Conservation (phyloP, 73 alveolate genomes). For the Paramecium pentaurelia region DNA sequence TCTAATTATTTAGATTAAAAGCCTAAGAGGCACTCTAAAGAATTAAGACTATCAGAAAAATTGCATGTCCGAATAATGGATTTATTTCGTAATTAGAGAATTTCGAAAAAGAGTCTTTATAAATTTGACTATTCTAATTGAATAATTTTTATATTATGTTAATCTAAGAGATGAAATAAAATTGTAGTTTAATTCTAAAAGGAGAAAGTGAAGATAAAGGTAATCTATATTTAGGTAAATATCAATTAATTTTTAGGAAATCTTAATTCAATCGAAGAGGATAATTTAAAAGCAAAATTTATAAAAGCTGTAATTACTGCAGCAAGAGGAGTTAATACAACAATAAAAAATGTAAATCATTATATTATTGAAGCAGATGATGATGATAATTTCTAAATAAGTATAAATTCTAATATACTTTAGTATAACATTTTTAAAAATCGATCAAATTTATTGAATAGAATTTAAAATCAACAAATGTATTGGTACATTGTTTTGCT, state of each 20-base stretch:
- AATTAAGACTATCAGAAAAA: not conserved
- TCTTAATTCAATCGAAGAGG: not conserved
- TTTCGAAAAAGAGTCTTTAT: not conserved
- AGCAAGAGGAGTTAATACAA: not conserved
- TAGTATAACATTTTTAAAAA: not conserved
- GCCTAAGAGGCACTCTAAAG: not conserved
- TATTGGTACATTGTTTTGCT: slow-evolving; percentile 19
- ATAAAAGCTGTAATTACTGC: not conserved
- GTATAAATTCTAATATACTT: not conserved
- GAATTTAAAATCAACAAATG: not conserved
- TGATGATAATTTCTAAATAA: not conserved
- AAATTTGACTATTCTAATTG: not conserved
- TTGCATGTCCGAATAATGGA: not conserved
- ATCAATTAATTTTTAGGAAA: not conserved
- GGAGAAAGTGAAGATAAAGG: not conserved
- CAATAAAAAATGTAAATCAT: not conserved
- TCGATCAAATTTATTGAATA: slow-evolving; percentile 1
- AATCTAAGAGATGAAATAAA: not conserved
- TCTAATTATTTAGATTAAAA: not conserved
- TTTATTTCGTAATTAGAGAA: not conserved
- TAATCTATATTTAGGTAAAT: not conserved
- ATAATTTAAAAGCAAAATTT: not conserved
- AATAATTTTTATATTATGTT: not conserved
- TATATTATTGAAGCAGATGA: slow-evolving; percentile 5
- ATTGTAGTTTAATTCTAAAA: not conserved